Percentiles rank a stretch among this genome's conserved stretches.
Conservation (phyloP, 352 stramenopile genomes). For the Globisporangium nunn region DNA sequence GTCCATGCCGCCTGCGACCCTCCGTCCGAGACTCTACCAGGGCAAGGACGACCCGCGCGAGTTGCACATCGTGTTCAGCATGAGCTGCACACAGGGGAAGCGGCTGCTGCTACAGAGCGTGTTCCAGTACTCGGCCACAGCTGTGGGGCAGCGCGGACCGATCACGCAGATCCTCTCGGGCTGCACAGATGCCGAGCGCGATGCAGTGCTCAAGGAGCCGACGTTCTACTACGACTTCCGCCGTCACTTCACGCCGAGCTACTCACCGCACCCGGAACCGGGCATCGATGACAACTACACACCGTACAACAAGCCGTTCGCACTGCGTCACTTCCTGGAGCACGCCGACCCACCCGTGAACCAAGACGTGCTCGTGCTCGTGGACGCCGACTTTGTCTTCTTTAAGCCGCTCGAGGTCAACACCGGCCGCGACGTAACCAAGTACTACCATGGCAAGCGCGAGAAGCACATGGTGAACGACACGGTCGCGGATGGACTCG, state of each 20-base stretch:
- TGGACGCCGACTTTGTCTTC: conserved; percentile 15
- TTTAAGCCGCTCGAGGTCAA: conserved; percentile 23
- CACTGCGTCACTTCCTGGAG: conserved; percentile 39
- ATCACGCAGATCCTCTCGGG: conserved; percentile 51
- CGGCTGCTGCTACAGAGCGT: conserved; percentile 33
- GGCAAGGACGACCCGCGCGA: conserved; percentile 25
- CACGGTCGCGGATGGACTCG: conserved; percentile 16
- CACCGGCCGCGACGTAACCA: conserved; percentile 11
- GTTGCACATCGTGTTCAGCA: conserved; percentile 53
- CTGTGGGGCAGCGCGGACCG: conserved; percentile 28
- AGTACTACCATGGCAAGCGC: conserved; percentile 15
- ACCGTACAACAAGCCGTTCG: conserved; percentile 52
- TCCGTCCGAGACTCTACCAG: conserved; percentile 5
- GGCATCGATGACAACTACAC: conserved; percentile 37
- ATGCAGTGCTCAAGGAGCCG: conserved; percentile 23
- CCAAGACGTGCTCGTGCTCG: conserved; percentile 18
- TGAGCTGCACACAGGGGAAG: conserved; percentile 33
- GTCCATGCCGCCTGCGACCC: background rate
- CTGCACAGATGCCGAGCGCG: conserved; percentile 24
- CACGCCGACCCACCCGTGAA: conserved; percentile 33
- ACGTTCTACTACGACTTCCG: conserved; percentile 50
- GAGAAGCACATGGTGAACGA: background rate
- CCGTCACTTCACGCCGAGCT: conserved; percentile 41
- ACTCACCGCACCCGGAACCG: conserved; percentile 27
- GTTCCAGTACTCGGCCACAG: conserved; percentile 36